Base-by-base conservation (phyloP, 2,329 filamentous ascomycete species). In the Aspergillus unguis region DNA sequence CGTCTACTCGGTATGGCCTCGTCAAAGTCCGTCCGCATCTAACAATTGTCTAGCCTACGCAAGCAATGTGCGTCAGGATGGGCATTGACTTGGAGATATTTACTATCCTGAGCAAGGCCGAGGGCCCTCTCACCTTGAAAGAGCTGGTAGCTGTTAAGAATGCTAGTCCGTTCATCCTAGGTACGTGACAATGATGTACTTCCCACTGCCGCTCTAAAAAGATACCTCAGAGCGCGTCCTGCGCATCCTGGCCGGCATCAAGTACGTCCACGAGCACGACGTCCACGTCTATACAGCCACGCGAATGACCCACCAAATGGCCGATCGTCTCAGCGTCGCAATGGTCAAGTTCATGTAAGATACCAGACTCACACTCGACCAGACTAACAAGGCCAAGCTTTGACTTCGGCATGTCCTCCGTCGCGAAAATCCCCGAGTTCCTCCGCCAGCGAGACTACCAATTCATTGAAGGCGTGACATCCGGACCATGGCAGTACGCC, bases 1-100 rank as follows among this genome's bases (percentile, higher is more conserved):
- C 5, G 49, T 51, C 25, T 57, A 57, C 8, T 53, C 52, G 33
- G 52, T 57, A 57, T 37, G 26, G 5, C 10, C 10, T 48, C 2
- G 26, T n/a, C 5, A 11, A 10, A 10, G 4, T 5, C 29, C 44
- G 27, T 23, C 50, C n/a, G n/a, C 28, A 6, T 38, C 29, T 28
- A 31, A 43, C 23, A 2, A 9, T 17, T 25, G 25, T 17, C 2
- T 38, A 61, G 58, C 55, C 58, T 5, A 54, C 48, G 5, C 54
- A 59, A 26, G 40, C 51, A 1, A 48, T 54, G 37, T 56, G 52
- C 45, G 53, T 61, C 5, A 44, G 57, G 8, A 53, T 58, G 35
- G 57, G 48, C 1, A 51, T 59, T n/a, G 54, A 61, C 26, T 31
- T 61, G n/a, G 54, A 42, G 4, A 50, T 61, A 1, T 61, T 61